phyloP scores from a whole-genome alignment of 2,329 filamentous ascomycete species.

The Tolypocladium endophyticum region DNA sequence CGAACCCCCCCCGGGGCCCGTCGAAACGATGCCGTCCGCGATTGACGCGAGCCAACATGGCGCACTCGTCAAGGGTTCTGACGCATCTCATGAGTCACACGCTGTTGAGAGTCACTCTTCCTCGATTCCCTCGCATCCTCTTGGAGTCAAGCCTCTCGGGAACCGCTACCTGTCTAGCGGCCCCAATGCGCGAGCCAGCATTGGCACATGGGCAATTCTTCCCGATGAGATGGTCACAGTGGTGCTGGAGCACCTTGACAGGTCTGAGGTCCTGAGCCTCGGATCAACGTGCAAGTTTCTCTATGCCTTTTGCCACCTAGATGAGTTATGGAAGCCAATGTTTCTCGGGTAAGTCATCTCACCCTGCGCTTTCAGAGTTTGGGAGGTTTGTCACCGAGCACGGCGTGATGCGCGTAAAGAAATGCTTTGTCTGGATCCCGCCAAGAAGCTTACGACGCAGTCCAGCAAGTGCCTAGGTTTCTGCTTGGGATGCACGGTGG shows the following conservation, averaged over 20 bases:
- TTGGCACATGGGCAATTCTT: conserved; percentile 55
- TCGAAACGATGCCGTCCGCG: not conserved
- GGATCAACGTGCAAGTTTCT: conserved; percentile 76
- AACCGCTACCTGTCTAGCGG: conserved; percentile 63
- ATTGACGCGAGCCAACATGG: not conserved
- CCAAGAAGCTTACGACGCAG: not conserved
- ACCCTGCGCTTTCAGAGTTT: not conserved
- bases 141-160: conserved; percentile 77
- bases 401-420: not conserved
- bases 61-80: conserved; percentile 5
- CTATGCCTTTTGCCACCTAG: conserved; percentile 72
- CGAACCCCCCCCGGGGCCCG: not conserved
- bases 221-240: conserved; percentile 74
- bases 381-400: not conserved
- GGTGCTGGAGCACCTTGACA: conserved; percentile 66
- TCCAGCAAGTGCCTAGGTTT: not conserved
- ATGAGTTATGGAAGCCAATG: conserved; percentile 82
- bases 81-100: conserved; percentile 16
- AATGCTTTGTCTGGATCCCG: not conserved
- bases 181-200: conserved; percentile 54
- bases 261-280: conserved; percentile 48
- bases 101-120: not conserved
- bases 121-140: conserved; percentile 65
- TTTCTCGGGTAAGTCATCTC: conserved; percentile 67
- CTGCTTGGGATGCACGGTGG: not conserved